Percentiles rank a stretch among this genome's conserved stretches.
phyloP scores from a whole-genome alignment of 805 yeast species.

The Metschnikowia chrysomelidarum region DNA sequence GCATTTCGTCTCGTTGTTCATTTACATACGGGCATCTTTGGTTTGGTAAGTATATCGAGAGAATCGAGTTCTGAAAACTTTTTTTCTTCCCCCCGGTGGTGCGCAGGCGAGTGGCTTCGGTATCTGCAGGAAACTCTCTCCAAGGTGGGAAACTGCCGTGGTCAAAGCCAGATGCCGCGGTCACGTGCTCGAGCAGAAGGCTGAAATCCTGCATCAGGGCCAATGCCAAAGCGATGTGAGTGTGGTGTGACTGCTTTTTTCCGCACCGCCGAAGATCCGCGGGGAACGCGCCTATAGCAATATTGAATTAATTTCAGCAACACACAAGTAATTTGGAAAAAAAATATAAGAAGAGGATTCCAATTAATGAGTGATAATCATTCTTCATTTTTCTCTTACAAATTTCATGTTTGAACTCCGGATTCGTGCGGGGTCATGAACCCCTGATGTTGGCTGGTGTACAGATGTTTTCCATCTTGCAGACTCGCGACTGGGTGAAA shows the following conservation, averaged over 20 bases:
- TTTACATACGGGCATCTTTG: constrained; percentile 46
- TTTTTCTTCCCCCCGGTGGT: constrained; percentile 12
- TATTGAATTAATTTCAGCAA: too few species aligned
- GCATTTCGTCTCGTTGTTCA: too few species aligned
- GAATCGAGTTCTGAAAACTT: constrained; percentile 15
- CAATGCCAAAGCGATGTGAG: background rate
- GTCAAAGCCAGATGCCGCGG: too few species aligned
- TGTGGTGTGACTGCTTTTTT: constrained; percentile 20
- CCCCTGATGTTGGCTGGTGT: constrained; percentile 6
- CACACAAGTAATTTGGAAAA: too few species aligned
- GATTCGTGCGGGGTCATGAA: constrained; percentile 7
- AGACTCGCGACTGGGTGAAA: constrained; percentile 9
- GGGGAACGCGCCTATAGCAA: too few species aligned
- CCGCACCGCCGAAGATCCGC: background rate
- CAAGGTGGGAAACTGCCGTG: too few species aligned
- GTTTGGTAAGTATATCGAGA: constrained; percentile 11
- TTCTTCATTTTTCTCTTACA: too few species aligned
- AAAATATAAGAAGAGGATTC: too few species aligned
- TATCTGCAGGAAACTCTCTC: constrained; percentile 12
- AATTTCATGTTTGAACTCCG: too few species aligned
- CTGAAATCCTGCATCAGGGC: background rate
- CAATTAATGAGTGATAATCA: too few species aligned
- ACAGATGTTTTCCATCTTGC: constrained; percentile 8
- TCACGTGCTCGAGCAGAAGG: background rate
- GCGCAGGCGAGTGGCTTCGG: constrained; percentile 6